These are phyloP conservation scores for Bryoerythrophyllum caledonicum DNA, from an alignment of 225 moss, liverwort and hornwort genomes.

Conservation along the genomic window DNA sequence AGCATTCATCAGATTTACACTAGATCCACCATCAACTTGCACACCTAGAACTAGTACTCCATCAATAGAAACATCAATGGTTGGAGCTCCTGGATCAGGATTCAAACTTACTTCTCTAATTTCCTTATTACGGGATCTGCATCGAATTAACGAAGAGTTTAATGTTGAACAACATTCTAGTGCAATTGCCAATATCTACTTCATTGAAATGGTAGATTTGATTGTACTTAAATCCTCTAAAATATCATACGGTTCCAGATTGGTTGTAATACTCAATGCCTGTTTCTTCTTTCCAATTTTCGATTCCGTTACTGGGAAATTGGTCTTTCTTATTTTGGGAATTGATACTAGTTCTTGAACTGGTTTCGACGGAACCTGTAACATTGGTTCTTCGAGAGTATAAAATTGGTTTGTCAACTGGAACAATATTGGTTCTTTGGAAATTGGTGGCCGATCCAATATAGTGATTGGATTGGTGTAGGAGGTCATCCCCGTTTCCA, in stretches of 20 bases:
- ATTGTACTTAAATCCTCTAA: background rate
- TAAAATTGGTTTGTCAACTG: too few relatives aligned
- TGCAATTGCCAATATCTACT: background rate
- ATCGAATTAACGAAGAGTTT: background rate
- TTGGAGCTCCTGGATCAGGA: background rate
- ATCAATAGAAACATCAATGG: background rate
- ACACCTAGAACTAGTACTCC: background rate
- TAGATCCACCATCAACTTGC: background rate
- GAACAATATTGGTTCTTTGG: too few relatives aligned
- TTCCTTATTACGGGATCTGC: background rate
- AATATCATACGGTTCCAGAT: background rate
- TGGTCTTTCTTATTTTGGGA: rapidly evolving
- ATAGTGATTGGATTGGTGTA: too few relatives aligned
- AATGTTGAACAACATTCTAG: background rate
- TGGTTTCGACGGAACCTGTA: background rate
- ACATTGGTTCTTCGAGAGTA: too few relatives aligned
- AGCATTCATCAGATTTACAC: background rate
- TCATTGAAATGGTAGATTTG: background rate
- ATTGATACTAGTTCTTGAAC: background rate
- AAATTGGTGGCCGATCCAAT: too few relatives aligned
- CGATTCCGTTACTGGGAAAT: too few relatives aligned
- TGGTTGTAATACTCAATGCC: background rate
- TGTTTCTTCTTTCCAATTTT: background rate
- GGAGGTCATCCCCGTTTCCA: too few relatives aligned
- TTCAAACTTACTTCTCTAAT: background rate